phyloP scores from a whole-genome alignment of 2,329 filamentous ascomycete genomes.

The Aspergillus sp. region DNA sequence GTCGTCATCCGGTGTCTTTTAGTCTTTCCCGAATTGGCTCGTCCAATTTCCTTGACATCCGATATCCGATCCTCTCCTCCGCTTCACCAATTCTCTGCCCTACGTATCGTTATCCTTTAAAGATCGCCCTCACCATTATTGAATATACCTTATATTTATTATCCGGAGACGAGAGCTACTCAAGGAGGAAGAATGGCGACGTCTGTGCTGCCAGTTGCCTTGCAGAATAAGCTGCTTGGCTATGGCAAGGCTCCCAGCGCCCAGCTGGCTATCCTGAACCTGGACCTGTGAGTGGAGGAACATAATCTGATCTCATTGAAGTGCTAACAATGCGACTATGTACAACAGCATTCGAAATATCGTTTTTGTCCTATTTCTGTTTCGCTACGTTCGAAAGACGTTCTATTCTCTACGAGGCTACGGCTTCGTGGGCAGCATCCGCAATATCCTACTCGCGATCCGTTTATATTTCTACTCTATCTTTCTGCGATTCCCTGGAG shows the following conservation, averaged over 20 bases:
- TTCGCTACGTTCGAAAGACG: slow-evolving; percentile 76
- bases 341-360: slow-evolving; percentile 72
- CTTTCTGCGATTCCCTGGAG: slow-evolving; percentile 82
- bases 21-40: neutral
- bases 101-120: neutral
- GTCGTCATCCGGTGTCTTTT: neutral
- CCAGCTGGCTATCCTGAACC: slow-evolving; percentile 37
- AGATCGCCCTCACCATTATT: slow-evolving; percentile 4
- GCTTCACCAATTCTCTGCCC: slow-evolving; percentile 1
- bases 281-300: slow-evolving; percentile 43
- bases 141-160: neutral
- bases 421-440: slow-evolving; percentile 75
- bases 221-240: slow-evolving; percentile 46
- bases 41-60: slow-evolving; percentile 14
- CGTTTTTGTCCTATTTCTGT: slow-evolving; percentile 82
- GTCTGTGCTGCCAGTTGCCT: slow-evolving; percentile 41
- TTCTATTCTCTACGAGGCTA: slow-evolving; percentile 87
- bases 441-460: slow-evolving; percentile 70
- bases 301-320: neutral
- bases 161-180: neutral
- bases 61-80: slow-evolving; percentile 13
- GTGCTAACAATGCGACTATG: neutral
- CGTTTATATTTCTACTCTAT: slow-evolving; percentile 77
- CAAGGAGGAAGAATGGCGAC: slow-evolving; percentile 35
- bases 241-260: slow-evolving; percentile 33